Percentiles rank a stretch among this genome's conserved stretches.
Evolutionary conservation across 768 basidiomycete species (phyloP).

Genomic region (Boletus rufocinnamomeus): DNA sequence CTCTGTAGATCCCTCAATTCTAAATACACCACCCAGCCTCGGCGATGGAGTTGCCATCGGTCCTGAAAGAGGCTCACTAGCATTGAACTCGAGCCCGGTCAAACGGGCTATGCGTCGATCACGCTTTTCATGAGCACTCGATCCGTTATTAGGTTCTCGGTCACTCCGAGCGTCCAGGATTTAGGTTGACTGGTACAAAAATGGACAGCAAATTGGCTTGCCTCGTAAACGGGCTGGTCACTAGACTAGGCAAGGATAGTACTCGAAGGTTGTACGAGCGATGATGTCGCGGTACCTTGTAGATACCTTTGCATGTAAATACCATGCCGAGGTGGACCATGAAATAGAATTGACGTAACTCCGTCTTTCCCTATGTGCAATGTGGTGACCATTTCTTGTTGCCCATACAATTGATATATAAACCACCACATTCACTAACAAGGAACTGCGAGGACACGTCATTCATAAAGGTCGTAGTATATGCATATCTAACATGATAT

Average conservation of each 20-base stretch:
- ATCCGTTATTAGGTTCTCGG: neutral
- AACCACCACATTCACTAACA: neutral
- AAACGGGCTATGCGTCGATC: neutral
- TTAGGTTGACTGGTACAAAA: neutral
- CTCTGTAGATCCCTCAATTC: neutral
- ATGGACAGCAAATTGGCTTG: neutral
- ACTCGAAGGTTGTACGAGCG: neutral
- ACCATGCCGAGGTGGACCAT: neutral
- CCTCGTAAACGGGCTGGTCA: no score
- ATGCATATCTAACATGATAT: neutral
- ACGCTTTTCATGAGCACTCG: neutral
- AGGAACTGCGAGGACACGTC: neutral
- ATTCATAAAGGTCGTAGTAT: neutral
- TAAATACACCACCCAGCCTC: neutral
- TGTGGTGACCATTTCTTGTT: no score
- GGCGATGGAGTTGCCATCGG: neutral
- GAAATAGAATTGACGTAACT: neutral
- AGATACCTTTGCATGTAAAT: neutral
- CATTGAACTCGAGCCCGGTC: neutral
- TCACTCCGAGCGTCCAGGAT: neutral
- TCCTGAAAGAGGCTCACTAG: neutral
- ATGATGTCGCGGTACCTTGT: neutral
- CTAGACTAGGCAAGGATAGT: neutral
- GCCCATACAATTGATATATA: no score
- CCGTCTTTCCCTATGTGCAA: no score